These are phyloP conservation scores for Diutina rugosa DNA, from an alignment of 1,139 yeast genomes.

Conservation along the genomic window DNA sequence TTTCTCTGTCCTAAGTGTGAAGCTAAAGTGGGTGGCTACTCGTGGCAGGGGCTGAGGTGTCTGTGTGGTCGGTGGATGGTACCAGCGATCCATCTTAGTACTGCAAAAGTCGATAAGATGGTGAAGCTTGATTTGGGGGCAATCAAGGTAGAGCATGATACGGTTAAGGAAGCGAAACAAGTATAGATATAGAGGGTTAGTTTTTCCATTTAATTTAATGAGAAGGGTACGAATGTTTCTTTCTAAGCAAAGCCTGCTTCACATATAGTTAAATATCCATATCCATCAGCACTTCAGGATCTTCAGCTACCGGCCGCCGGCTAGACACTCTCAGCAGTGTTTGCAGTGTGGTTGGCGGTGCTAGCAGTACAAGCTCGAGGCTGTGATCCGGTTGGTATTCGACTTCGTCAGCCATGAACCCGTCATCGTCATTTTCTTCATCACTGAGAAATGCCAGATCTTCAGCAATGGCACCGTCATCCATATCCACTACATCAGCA, in stretches of 20 bases:
- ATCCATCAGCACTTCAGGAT: slow-evolving; percentile 1
- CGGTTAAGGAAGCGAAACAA: neutral
- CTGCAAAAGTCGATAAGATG: slow-evolving; percentile 69
- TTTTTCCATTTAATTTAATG: neutral
- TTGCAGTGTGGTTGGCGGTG: neutral
- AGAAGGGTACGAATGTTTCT: neutral
- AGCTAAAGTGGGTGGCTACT: slow-evolving; percentile 77
- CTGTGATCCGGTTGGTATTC: slow-evolving; percentile 46
- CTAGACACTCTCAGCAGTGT: neutral
- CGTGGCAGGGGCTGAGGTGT: slow-evolving; percentile 93
- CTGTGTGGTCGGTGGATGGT: slow-evolving; percentile 94
- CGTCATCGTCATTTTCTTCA: slow-evolving; percentile 13
- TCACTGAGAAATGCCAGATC: neutral
- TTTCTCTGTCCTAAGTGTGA: slow-evolving; percentile 75
- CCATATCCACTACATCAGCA: slow-evolving; percentile 6
- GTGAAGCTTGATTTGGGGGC: slow-evolving; percentile 3
- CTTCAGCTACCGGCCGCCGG: neutral
- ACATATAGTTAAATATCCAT: neutral
- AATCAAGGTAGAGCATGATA: neutral
- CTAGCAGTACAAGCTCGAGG: slow-evolving; percentile 7
- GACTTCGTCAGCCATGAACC: slow-evolving; percentile 46
- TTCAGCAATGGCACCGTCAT: slow-evolving; percentile 15
- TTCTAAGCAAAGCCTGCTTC: neutral
- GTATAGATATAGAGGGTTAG: neutral
- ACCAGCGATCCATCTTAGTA: slow-evolving; percentile 78